Evolutionary conservation across 2,329 filamentous ascomycete species (phyloP).

Genomic region (Beauveria medogensis): DNA sequence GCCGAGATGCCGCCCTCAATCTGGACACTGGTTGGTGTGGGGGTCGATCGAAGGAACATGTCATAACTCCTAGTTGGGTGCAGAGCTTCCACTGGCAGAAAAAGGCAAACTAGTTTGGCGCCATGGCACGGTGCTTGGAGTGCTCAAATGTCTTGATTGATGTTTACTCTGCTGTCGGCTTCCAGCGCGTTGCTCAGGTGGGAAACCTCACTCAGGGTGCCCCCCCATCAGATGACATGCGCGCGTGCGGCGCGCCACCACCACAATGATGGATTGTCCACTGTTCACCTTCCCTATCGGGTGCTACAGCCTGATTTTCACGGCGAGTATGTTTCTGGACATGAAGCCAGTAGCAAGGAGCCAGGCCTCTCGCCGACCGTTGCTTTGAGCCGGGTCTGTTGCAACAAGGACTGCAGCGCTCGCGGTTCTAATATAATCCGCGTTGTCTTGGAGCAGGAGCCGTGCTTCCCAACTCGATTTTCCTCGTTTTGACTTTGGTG

Average conservation of each 20-base stretch:
- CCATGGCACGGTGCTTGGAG: not conserved
- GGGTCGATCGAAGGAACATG: not conserved
- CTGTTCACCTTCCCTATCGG: constrained; percentile 6
- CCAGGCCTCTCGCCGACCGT: constrained; percentile 42
- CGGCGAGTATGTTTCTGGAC: constrained; percentile 39
- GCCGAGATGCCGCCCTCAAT: constrained; percentile 2
- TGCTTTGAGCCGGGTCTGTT: constrained; percentile 37
- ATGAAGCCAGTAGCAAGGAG: constrained; percentile 50
- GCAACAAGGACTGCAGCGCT: constrained; percentile 46
- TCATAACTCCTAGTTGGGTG: not conserved
- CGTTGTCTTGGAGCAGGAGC: constrained; percentile 52
- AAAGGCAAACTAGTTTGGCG: not conserved
- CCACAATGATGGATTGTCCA: not conserved
- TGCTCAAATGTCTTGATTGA: too few relatives aligned
- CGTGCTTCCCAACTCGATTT: constrained; percentile 31
- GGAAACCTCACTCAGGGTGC: not conserved
- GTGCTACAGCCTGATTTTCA: constrained; percentile 44
- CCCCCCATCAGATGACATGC: constrained; percentile 1
- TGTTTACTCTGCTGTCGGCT: too few relatives aligned
- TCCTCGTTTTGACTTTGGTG: constrained; percentile 11
- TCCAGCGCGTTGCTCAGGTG: too few relatives aligned
- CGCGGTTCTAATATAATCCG: constrained; percentile 37
- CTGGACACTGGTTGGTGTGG: not conserved
- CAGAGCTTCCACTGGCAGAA: not conserved
- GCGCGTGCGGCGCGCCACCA: not conserved